These are phyloP conservation scores for Nyctanthes arbortristis DNA, from an alignment of 257 asterid genomes.

Conservation along the genomic window DNA sequence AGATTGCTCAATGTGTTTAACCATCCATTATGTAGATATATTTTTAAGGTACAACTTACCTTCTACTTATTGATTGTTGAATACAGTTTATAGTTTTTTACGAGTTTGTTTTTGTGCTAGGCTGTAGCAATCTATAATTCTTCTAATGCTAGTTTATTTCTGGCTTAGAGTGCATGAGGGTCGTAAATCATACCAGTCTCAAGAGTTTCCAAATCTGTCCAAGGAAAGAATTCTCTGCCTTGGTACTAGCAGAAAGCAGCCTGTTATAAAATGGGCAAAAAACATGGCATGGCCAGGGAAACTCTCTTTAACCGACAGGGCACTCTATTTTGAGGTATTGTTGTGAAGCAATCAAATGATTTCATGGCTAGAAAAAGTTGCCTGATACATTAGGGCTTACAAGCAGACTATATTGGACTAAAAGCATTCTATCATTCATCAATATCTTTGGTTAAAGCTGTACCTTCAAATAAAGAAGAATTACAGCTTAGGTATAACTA, in stretches of 20 bases:
- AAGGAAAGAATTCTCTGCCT: slow-evolving; percentile 70
- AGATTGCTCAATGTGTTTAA: not conserved
- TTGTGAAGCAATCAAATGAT: slow-evolving; percentile 11
- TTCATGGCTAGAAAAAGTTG: slow-evolving; percentile 6
- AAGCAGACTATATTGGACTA: not conserved
- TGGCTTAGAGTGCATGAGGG: slow-evolving; percentile 86
- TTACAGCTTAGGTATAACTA: not conserved
- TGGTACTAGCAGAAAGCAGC: slow-evolving; percentile 92
- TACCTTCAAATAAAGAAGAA: not conserved
- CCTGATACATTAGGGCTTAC: not conserved
- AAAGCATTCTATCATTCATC: not conserved
- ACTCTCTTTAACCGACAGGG: slow-evolving; percentile 77
- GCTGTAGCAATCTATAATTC: not conserved
- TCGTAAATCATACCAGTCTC: slow-evolving; percentile 58
- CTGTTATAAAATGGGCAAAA: slow-evolving; percentile 89
- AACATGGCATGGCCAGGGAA: slow-evolving; percentile 97
- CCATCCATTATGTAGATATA: not conserved
- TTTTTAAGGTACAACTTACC: no score
- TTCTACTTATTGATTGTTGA: not conserved
- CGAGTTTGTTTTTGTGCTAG: not conserved
- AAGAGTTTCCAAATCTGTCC: slow-evolving; percentile 42
- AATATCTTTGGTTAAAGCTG: not conserved
- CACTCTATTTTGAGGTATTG: slow-evolving; percentile 92
- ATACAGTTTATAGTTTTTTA: not conserved
- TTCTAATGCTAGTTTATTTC: not conserved